A percentile compares a stretch with the other conserved stretches of the same genome.
These are phyloP conservation scores for Selaginella moellendorffii DNA, from an alignment of 75 land plant species.

Conservation along the genomic window DNA sequence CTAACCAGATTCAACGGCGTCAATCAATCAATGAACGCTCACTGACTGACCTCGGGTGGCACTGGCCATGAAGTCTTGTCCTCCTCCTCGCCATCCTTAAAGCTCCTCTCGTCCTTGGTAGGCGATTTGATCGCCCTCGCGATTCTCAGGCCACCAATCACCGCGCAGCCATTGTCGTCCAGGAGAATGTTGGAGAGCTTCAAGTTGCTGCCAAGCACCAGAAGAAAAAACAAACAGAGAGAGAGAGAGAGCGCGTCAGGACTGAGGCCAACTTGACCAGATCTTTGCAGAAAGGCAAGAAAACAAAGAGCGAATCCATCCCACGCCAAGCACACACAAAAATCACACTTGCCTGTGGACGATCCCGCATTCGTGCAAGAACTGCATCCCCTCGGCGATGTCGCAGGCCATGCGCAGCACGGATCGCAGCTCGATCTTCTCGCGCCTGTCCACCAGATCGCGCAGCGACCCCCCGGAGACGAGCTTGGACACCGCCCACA, in stretches of 20 bases:
- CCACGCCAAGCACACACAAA: not conserved
- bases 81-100: not conserved
- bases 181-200: not conserved
- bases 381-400: conserved; percentile 51
- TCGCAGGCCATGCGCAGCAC: conserved; percentile 45
- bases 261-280: no score
- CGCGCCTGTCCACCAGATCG: conserved; percentile 27
- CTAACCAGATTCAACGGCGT: no score
- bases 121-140: not conserved
- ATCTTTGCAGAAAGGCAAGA: no score
- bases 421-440: conserved; percentile 34
- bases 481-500: conserved; percentile 49
- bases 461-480: conserved; percentile 61
- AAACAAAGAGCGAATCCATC: not conserved
- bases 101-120: no score
- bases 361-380: conserved; percentile 51
- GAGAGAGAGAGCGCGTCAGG: no score
- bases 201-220: not conserved
- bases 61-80: not conserved
- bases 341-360: not conserved
- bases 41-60: not conserved
- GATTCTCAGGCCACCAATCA: not conserved
- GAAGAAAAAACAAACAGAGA: no score
- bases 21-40: no score
- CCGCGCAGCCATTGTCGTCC: not conserved